phyloP scores from a whole-genome alignment of 129 eudicot genomes.

The Smallanthus sonchifolius region DNA sequence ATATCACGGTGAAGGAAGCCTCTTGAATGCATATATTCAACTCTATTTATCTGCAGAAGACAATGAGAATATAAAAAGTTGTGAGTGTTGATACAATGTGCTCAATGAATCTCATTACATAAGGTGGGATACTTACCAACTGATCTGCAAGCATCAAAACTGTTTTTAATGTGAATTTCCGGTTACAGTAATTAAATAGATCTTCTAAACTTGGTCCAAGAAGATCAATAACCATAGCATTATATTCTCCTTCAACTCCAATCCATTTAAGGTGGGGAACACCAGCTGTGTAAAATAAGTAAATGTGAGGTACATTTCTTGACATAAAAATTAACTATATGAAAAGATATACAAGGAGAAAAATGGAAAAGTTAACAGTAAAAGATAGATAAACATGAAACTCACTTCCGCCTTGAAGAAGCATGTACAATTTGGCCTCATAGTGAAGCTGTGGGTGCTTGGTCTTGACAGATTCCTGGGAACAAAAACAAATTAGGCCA shows the following conservation, averaged over 20 bases:
- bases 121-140: not conserved
- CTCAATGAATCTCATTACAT: conserved; percentile 2
- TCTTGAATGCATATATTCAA: conserved; percentile 5
- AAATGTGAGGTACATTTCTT: conserved; percentile 6
- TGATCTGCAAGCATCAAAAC: conserved; percentile 17
- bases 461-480: conserved; percentile 81
- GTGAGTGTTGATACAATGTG: not conserved
- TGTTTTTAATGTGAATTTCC: conserved; percentile 12
- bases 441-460: conserved; percentile 96
- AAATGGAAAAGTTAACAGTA: not conserved
- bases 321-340: not conserved
- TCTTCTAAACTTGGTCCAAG: conserved; percentile 17
- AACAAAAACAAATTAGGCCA: not conserved
- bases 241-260: conserved; percentile 92
- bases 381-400: conserved; percentile 4
- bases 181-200: not conserved
- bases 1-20: conserved; percentile 22
- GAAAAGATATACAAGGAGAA: not conserved
- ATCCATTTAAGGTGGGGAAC: conserved; percentile 94
- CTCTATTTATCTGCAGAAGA: conserved; percentile 8
- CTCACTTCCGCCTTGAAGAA: conserved; percentile 99
- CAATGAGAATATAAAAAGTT: not conserved
- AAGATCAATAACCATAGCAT: conserved; percentile 71
- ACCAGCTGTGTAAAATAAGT: conserved; percentile 51
- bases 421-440: conserved; percentile 91